Conservation (phyloP, 768 basidiomycete genomes). For the Lactarius hengduanensis region DNA sequence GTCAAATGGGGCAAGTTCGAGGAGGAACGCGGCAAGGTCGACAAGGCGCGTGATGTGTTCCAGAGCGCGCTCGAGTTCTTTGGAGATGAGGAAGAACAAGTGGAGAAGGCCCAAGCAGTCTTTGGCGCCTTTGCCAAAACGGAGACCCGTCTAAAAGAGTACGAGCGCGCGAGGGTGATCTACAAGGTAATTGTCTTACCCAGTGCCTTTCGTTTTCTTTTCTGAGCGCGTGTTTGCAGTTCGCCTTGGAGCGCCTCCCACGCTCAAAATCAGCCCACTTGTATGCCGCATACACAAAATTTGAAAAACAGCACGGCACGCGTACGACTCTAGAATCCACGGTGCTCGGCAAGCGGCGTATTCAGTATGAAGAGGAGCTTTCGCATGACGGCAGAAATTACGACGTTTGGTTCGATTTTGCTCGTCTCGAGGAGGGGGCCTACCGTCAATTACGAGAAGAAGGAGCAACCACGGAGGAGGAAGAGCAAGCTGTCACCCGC, state of each 20-base stretch:
- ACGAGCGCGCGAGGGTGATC: conserved; percentile 93
- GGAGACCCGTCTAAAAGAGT: conserved; percentile 96
- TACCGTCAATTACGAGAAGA: conserved; percentile 71
- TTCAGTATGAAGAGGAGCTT: conserved; percentile 97
- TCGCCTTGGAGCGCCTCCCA: conserved; percentile 90
- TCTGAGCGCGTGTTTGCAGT: conserved; percentile 47
- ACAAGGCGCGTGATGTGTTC: conserved; percentile 67
- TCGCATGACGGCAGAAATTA: conserved; percentile 91
- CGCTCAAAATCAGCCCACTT: conserved; percentile 85
- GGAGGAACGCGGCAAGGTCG: conserved; percentile 56
- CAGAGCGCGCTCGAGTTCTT: conserved; percentile 66
- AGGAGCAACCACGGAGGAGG: conserved; percentile 68
- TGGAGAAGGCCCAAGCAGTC: conserved; percentile 84
- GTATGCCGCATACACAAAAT: conserved; percentile 93
- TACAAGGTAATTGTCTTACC: conserved; percentile 68
- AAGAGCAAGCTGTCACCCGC: conserved; percentile 56
- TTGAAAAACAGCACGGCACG: conserved; percentile 97
- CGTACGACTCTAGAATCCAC: conserved; percentile 87
- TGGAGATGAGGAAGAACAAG: conserved; percentile 59
- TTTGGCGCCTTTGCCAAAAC: conserved; percentile 94
- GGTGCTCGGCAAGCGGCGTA: conserved; percentile 94
- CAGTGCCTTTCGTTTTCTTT: conserved; percentile 1
- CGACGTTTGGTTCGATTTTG: conserved; percentile 98
- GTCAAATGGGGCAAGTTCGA: conserved; percentile 66
- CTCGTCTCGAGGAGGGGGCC: conserved; percentile 89